phyloP scores from a whole-genome alignment of 306 rosid species.

The Cotoneaster glaucophyllus region DNA sequence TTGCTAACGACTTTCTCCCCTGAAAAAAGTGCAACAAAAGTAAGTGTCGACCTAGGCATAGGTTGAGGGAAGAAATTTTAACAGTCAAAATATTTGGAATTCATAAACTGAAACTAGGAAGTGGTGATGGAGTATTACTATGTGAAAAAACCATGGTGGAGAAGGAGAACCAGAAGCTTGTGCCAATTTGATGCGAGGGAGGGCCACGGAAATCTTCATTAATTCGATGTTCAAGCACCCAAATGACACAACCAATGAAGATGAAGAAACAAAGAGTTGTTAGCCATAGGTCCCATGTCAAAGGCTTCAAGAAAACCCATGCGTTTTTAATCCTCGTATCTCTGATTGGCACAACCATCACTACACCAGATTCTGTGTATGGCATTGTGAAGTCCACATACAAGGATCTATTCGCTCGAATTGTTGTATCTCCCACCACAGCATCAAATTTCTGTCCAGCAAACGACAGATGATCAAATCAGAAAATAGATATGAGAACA shows the following conservation, averaged over 20 bases:
- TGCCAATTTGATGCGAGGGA: slow-evolving; percentile 44
- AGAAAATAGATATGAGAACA: background rate
- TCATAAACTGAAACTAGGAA: background rate
- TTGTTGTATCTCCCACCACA: slow-evolving; percentile 34
- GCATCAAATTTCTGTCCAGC: slow-evolving; percentile 25
- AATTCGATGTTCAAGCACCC: slow-evolving; percentile 58
- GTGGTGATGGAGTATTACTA: slow-evolving; percentile 23
- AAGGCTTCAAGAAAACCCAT: slow-evolving; percentile 40
- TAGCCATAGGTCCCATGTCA: slow-evolving; percentile 34
- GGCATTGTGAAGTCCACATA: slow-evolving; percentile 45
- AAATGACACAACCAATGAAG: slow-evolving; percentile 60
- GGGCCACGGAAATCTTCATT: slow-evolving; percentile 58
- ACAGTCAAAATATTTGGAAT: background rate
- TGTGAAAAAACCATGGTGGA: slow-evolving; percentile 65
- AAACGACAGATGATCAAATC: background rate
- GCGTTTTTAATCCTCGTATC: background rate
- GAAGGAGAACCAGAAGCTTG: slow-evolving; percentile 60
- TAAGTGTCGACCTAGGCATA: background rate
- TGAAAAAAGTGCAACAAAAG: background rate
- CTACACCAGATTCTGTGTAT: slow-evolving; percentile 20
- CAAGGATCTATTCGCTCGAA: slow-evolving; percentile 11
- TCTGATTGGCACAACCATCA: slow-evolving; percentile 28
- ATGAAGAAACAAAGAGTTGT: slow-evolving; percentile 44
- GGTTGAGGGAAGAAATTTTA: background rate
- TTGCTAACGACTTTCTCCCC: slow-evolving; percentile 34